A percentile compares a stretch with the other conserved stretches of the same genome.
phyloP scores from a whole-genome alignment of 148 eudicot genomes.

The Fagopyrum esculentum region DNA sequence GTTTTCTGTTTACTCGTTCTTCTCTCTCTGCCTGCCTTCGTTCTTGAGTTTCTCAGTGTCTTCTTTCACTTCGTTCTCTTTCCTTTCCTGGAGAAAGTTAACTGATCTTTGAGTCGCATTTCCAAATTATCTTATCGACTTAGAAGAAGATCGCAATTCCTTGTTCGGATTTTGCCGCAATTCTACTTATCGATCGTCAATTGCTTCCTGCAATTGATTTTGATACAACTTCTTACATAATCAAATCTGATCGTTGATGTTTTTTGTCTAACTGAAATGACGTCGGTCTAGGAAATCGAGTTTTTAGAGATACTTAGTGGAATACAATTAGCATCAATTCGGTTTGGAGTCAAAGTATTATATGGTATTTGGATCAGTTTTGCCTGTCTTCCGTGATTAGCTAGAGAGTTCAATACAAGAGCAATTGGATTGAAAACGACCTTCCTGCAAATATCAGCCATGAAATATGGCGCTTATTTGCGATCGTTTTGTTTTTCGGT shows the following conservation, averaged over 20 bases:
- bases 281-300: background rate
- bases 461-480: background rate
- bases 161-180: no score
- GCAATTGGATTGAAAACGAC: background rate
- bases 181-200: background rate
- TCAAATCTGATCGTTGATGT: no score
- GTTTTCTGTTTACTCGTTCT: background rate
- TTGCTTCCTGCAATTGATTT: background rate
- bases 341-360: background rate
- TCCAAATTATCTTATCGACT: background rate
- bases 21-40: background rate
- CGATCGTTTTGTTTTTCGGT: background rate
- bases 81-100: background rate
- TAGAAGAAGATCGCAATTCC: no score
- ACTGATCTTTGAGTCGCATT: background rate
- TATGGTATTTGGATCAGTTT: background rate
- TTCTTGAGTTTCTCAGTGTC: background rate
- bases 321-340: background rate
- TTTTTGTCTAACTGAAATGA: no score
- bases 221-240: background rate
- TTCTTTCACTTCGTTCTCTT: background rate
- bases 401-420: no score
- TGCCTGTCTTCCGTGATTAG: background rate
- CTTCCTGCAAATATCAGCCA: background rate
- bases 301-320: background rate